These are phyloP conservation scores for Calcarisporium arbuscula DNA, from an alignment of 2,329 filamentous ascomycete species.

Conservation along the genomic window DNA sequence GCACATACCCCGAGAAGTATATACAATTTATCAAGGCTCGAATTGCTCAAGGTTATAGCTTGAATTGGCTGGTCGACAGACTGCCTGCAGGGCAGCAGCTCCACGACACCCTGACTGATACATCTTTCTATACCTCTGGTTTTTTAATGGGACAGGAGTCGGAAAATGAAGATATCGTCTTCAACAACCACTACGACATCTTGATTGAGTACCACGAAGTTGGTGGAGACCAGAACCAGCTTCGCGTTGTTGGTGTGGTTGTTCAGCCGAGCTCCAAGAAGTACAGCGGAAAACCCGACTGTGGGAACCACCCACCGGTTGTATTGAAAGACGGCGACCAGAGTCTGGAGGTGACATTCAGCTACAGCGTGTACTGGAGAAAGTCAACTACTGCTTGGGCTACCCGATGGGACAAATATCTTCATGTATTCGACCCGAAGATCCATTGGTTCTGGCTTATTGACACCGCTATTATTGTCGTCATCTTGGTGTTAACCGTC, in stretches of 20 bases:
- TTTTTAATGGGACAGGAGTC: constrained; percentile 66
- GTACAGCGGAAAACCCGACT: constrained; percentile 53
- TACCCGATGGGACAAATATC: constrained; percentile 97
- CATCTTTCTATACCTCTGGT: constrained; percentile 83
- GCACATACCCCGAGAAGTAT: constrained; percentile 56
- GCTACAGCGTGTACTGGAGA: constrained; percentile 88
- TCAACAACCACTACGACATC: constrained; percentile 98
- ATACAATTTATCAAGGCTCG: constrained; percentile 75
- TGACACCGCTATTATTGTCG: constrained; percentile 90
- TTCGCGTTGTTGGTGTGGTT: constrained; percentile 84
- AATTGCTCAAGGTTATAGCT: constrained; percentile 79
- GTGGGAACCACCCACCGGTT: constrained; percentile 53
- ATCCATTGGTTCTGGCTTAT: constrained; percentile 99
- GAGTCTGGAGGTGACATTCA: constrained; percentile 67
- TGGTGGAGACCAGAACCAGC: constrained; percentile 57
- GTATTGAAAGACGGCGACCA: constrained; percentile 51
- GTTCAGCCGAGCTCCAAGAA: constrained; percentile 75
- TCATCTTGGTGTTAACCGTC: constrained; percentile 86
- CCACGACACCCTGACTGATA: constrained; percentile 66
- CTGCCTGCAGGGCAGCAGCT: constrained; percentile 84
- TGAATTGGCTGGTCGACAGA: constrained; percentile 95
- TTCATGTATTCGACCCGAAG: constrained; percentile 94
- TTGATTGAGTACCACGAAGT: constrained; percentile 86
- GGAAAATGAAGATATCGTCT: constrained; percentile 48
- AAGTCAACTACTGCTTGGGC: constrained; percentile 84